Evolutionary conservation across 495 filamentous ascomycete species (phyloP).

Genomic region (Penicillium ochrochloron): DNA sequence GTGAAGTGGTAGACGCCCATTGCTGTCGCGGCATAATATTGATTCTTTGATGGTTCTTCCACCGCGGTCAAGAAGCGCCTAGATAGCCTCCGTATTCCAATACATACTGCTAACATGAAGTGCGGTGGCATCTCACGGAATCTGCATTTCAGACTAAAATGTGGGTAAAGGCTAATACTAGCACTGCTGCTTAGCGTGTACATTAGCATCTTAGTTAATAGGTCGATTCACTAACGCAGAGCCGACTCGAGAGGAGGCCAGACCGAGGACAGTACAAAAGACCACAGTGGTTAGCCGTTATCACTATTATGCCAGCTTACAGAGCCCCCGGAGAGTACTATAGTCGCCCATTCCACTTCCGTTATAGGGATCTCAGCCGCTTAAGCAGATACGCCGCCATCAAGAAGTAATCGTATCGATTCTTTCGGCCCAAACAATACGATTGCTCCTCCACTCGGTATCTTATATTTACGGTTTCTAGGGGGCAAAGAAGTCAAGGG

Average conservation of each 20-base stretch:
- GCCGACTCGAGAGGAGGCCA: slow-evolving; percentile 6
- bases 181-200: slow-evolving; percentile 1
- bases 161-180: background rate
- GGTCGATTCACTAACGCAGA: background rate
- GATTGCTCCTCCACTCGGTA: background rate
- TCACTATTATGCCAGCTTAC: background rate
- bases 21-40: background rate
- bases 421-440: background rate
- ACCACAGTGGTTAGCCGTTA: background rate
- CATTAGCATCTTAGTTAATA: background rate
- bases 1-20: slow-evolving; percentile 1
- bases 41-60: background rate
- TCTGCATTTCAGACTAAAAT: background rate
- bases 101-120: slow-evolving; percentile 2
- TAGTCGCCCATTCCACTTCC: background rate
- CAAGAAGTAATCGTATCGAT: slow-evolving; percentile 6
- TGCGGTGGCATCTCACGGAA: background rate
- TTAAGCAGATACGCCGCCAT: slow-evolving; percentile 7
- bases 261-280: slow-evolving; percentile 9
- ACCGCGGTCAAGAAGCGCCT: background rate
- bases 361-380: background rate
- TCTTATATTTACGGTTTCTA: background rate
- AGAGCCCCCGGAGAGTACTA: background rate
- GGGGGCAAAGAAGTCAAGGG: background rate
- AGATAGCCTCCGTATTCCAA: background rate